Evolutionary conservation across 2,329 filamentous ascomycete genomes (phyloP), one percentile per base, ranked within the genome.

Genomic region (Arthrobotrys megalospora): DNA sequence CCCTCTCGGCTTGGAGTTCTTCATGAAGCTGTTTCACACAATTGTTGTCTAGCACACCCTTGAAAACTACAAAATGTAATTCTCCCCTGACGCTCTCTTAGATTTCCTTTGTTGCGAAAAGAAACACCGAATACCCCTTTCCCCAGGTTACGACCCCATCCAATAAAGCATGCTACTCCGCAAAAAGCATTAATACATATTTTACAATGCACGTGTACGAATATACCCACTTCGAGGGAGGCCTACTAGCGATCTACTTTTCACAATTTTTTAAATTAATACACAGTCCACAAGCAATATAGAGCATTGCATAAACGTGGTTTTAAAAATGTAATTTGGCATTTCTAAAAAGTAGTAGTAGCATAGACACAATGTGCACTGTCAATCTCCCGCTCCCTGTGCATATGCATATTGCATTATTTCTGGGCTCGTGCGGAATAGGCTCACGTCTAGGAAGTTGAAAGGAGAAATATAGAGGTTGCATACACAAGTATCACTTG

Each of bases 1-100:
- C 73, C 72, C 60, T 52, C 50, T 55, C 62, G 21, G 43, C 41
- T 68, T 68, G 70, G 70, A 75, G 63, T 75, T 68, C 52, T 58
- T 58, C 63, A 62, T 47, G 62, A 73, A 69, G 24, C 38, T 47
- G 24, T 48, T 64, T 64, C 28, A 14, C 41, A 45, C 28, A 19
- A 34, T 50, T 38, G 2, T 48, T 64, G 6, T 64, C 14, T 34
- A 47, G 24, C 60, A 12, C 41, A 65, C 41, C 38, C 38, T 64
- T 48, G n/a, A 48, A 47, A 64, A 64, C 36, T 43, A 60, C 55
- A 66, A 50, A 41, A 50, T 52, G 45, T 38, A 50, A 52, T 66
- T 38, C 62, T 41, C 34, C 24, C 24, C 28, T 14, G 14, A 41
- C 47, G 10, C 32, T 41, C 34, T 19, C 19, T 65, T 43, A 32